Conservation (phyloP, 1,139 yeast genomes). For the Pichia cactophila region DNA sequence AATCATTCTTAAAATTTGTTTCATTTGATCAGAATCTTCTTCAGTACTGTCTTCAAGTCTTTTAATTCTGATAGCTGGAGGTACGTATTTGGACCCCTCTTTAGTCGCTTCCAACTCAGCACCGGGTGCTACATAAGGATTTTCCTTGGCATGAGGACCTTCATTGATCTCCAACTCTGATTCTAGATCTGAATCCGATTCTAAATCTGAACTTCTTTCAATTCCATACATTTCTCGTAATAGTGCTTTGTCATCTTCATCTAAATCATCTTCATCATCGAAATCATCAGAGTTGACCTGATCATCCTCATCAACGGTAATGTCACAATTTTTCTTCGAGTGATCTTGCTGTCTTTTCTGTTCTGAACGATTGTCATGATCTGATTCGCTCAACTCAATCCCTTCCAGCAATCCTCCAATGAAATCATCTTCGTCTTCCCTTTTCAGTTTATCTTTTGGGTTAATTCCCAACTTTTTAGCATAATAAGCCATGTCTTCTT, state of each 20-base stretch:
- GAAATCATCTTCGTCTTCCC: conserved; percentile 25
- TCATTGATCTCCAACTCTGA: conserved; percentile 11
- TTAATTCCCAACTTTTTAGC: conserved; percentile 66
- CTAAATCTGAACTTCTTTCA: conserved; percentile 24
- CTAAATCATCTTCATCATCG: conserved; percentile 36
- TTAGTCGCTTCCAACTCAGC: conserved; percentile 14
- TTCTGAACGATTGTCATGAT: not conserved
- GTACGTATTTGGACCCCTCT: conserved; percentile 45
- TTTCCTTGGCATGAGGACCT: conserved; percentile 44
- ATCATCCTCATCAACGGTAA: conserved; percentile 12
- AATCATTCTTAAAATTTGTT: conserved; percentile 49
- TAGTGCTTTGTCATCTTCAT: conserved; percentile 39
- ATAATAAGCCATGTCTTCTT: conserved; percentile 73
- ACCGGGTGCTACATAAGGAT: conserved; percentile 79
- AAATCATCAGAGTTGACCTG: conserved; percentile 37
- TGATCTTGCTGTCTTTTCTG: not conserved
- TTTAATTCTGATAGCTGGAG: conserved; percentile 72
- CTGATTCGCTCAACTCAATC: conserved; percentile 23
- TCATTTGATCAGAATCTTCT: conserved; percentile 39
- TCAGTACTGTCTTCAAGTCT: conserved; percentile 27
- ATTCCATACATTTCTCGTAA: conserved; percentile 31
- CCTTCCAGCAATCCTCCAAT: conserved; percentile 42
- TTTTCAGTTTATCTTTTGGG: conserved; percentile 18
- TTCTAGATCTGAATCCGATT: conserved; percentile 22
- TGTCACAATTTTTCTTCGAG: not conserved